Evolutionary conservation across 2,329 filamentous ascomycete species (phyloP), one percentile per base, ranked within the genome.

Genomic region (Dactylonectria macrodidyma): DNA sequence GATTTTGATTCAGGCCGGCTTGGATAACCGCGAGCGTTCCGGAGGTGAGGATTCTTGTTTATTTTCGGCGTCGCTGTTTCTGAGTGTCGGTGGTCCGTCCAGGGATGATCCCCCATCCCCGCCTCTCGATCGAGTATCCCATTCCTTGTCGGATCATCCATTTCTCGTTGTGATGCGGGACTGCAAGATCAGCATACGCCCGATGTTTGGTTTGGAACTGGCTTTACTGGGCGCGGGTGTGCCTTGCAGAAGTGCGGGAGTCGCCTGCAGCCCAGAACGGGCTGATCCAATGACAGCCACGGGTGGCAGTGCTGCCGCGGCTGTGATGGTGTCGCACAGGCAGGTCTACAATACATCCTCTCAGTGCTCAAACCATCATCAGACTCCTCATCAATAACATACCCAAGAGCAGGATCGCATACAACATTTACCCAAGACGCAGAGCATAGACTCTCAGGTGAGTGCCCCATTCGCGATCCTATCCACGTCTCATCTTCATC

Each of bases 401-500:
- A 26, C 54, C 3, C 24, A 14, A 51, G 14, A 36, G 16, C 16
- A 52, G n/a, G 19, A 22, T 41, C 36, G 2, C 36, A 47, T 19
- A 44, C 5, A 11, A 2, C 5, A 33, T 52, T 30, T 52, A 52
- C 30, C n/a, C 16, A 52, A 52, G 50, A 52, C 50, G n/a, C 7
- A 14, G 48, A 26, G 16, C 26, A 33, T 51, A 9, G 16, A 2
- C 14, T 14, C 33, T 52, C 50, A 52, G 50, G 50, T 52, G 50
- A 33, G 30, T n/a, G 11, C 30, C 50, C 50, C 26, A 33, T 33
- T 14, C 61, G 14, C n/a, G n/a, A 41, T 9, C 47, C 60, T 14
- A 46, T 26, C 50, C 22, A 33, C 57, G 62, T 65, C 62, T 60
- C 62, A 65, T 41, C 51, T 56, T 50, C 50, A 26, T 50, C 52